These are phyloP conservation scores for Leccinum subtestaceum DNA, from an alignment of 768 basidiomycete genomes.

Conservation along the genomic window DNA sequence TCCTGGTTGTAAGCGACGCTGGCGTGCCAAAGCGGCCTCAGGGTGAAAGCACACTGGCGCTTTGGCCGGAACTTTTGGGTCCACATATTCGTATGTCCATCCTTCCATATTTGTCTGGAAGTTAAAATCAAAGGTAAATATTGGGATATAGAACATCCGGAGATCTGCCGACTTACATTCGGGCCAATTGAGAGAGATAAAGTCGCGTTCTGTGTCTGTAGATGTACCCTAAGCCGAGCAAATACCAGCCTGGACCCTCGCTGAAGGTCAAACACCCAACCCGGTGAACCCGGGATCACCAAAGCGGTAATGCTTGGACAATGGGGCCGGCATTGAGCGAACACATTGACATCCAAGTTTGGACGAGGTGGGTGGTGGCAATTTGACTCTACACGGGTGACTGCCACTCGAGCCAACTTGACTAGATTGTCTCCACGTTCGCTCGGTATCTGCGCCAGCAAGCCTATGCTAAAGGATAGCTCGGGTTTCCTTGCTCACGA, in stretches of 20 bases:
- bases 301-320: background rate
- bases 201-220: no score
- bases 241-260: background rate
- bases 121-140: no score
- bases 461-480: background rate
- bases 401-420: background rate
- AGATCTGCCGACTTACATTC: background rate
- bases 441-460: background rate
- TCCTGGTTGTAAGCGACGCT: no score
- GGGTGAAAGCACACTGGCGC: background rate
- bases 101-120: no score
- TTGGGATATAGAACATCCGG: no score
- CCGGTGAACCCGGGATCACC: background rate
- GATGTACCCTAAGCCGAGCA: background rate
- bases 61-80: background rate
- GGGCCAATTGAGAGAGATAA: background rate
- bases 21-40: slow-evolving; percentile 2
- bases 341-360: background rate
- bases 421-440: background rate
- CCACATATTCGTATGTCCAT: no score
- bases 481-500: background rate
- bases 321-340: background rate
- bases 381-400: background rate
- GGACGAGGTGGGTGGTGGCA: background rate
- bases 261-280: background rate